Conservation (phyloP, 148 eudicot genomes). For the Rhododendron simsii region DNA sequence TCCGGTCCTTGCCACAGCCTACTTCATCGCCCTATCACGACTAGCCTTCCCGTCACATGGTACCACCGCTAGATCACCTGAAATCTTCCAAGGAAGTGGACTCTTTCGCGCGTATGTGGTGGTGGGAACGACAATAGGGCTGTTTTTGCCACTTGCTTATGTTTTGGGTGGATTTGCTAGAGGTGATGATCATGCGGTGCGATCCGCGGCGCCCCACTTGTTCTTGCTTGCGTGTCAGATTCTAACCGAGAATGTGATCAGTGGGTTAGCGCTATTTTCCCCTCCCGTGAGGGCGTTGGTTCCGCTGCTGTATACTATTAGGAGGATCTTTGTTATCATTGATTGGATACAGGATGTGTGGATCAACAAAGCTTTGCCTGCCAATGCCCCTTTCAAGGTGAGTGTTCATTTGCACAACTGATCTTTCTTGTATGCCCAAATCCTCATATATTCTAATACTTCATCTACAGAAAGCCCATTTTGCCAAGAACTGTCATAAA, state of each 20-base stretch:
- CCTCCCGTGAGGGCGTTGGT: slow-evolving; percentile 93
- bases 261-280: slow-evolving; percentile 70
- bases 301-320: slow-evolving; percentile 70
- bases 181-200: slow-evolving; percentile 79
- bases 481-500: background rate
- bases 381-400: slow-evolving; percentile 56
- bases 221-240: slow-evolving; percentile 84
- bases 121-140: slow-evolving; percentile 61
- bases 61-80: slow-evolving; percentile 2
- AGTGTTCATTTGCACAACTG: background rate
- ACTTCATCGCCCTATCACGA: slow-evolving; percentile 57
- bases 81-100: slow-evolving; percentile 44
- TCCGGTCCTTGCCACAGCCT: slow-evolving; percentile 59
- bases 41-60: slow-evolving; percentile 52
- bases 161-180: slow-evolving; percentile 89
- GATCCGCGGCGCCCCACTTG: slow-evolving; percentile 84
- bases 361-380: slow-evolving; percentile 58
- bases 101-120: slow-evolving; percentile 50
- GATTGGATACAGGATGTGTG: slow-evolving; percentile 81
- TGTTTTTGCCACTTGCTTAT: slow-evolving; percentile 84
- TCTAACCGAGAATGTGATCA: slow-evolving; percentile 74
- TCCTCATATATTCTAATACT: background rate
- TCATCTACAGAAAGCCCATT: background rate
- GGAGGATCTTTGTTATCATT: slow-evolving; percentile 66
- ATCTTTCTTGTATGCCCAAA: background rate